phyloP scores from a whole-genome alignment of 108 stramenopile species.

The Cyclotella choctawhatcheeana region DNA sequence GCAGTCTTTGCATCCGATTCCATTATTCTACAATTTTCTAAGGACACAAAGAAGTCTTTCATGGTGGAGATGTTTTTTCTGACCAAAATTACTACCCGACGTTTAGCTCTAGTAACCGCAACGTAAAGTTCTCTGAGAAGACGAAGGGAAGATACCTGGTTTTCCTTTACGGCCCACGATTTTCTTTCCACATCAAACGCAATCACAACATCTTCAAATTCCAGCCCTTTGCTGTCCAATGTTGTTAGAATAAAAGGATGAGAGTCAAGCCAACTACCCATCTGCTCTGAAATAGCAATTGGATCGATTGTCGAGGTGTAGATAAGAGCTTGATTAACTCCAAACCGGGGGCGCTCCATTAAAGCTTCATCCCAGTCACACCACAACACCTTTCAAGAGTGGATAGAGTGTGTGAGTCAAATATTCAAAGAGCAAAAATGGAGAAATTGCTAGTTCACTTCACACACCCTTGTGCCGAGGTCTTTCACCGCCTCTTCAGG shows the following conservation, averaged over 20 bases:
- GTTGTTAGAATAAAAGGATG: slow-evolving; percentile 38
- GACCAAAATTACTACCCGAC: slow-evolving; percentile 33
- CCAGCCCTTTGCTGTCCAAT: slow-evolving; percentile 35
- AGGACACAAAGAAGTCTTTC: slow-evolving; percentile 8
- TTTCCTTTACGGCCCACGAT: slow-evolving; percentile 21
- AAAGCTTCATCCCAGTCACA: slow-evolving; percentile 22
- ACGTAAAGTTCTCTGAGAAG: slow-evolving; percentile 42
- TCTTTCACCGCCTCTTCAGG: slow-evolving; percentile 19
- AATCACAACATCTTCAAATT: slow-evolving; percentile 41
- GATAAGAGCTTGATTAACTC: slow-evolving; percentile 32
- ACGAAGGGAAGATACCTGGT: slow-evolving; percentile 6
- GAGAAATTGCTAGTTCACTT: neutral
- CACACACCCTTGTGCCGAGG: slow-evolving; percentile 29
- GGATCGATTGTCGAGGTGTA: slow-evolving; percentile 12
- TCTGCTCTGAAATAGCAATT: neutral
- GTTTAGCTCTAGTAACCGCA: slow-evolving; percentile 29
- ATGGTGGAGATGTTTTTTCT: neutral
- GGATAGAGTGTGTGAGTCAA: neutral
- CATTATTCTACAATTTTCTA: slow-evolving; percentile 23
- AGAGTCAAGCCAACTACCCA: slow-evolving; percentile 23
- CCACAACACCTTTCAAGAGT: neutral
- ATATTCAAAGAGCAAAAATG: neutral
- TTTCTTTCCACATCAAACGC: slow-evolving; percentile 40
- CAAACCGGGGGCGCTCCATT: slow-evolving; percentile 9
- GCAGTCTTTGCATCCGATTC: slow-evolving; percentile 20